Percentiles rank a stretch among this genome's conserved stretches.
Conservation (phyloP, 176 grass and related monocot genomes). For the sorghum (Sorghum bicolor) region Sorghum_bicolor_NCBIv3 NC_012873.2:66276501-66277000, state of each 20-base stretch:
- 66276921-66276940: slow-evolving; percentile 88
- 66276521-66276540: too few species aligned
- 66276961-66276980: slow-evolving; percentile 35
- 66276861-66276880: background rate
- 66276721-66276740: background rate
- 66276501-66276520: too few species aligned
- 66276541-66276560: too few species aligned
- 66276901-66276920: slow-evolving; percentile 39
- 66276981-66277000: background rate
- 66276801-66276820: slow-evolving; percentile 74
- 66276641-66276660: too few species aligned
- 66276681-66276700: too few species aligned
- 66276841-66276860: background rate
- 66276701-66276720: too few species aligned
- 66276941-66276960: slow-evolving; percentile 80
- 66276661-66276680: too few species aligned
- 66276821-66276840: background rate
- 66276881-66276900: background rate
- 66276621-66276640: too few species aligned
- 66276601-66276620: too few species aligned
- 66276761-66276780: slow-evolving; percentile 61
- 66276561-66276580: too few species aligned
- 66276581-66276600: too few species aligned
- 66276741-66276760: slow-evolving; percentile 57
- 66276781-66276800: slow-evolving; percentile 62